These are phyloP conservation scores for Coemansia sp. DNA, from an alignment of 192 early-diverging fungal genomes.

Conservation along the genomic window DNA sequence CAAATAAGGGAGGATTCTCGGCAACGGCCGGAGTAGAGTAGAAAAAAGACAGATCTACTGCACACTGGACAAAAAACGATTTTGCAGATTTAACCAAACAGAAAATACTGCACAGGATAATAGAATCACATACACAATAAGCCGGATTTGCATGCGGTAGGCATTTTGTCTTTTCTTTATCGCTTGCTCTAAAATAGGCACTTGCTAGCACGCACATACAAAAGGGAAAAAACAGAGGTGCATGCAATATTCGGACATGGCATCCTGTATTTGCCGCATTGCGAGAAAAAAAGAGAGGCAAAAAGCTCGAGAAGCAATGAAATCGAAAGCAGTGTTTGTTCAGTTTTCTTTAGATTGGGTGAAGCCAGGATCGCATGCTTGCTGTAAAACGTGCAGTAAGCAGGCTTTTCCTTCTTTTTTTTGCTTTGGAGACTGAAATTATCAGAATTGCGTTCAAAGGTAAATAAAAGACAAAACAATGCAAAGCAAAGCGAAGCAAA, in stretches of 20 bases:
- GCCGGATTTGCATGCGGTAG: not conserved
- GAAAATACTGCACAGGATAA: not conserved
- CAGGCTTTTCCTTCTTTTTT: too few relatives aligned
- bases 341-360: not conserved
- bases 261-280: not conserved
- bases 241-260: constrained; percentile 1
- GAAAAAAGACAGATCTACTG: not conserved
- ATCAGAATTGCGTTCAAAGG: too few relatives aligned
- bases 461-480: too few relatives aligned
- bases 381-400: not conserved
- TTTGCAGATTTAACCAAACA: not conserved
- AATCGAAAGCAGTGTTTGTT: not conserved
- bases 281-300: not conserved
- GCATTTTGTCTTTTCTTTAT: not conserved
- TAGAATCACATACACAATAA: not conserved
- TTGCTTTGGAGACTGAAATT: not conserved
- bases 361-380: not conserved
- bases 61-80: not conserved
- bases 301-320: too few relatives aligned
- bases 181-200: not conserved
- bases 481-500: too few relatives aligned
- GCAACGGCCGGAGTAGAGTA: not conserved
- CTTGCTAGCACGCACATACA: not conserved
- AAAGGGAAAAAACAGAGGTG: constrained; percentile 3
- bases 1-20: not conserved